Percentiles rank a stretch among this genome's conserved stretches.
phyloP scores from a whole-genome alignment of 352 stramenopile species.

The Phytophthora palmivora region DNA sequence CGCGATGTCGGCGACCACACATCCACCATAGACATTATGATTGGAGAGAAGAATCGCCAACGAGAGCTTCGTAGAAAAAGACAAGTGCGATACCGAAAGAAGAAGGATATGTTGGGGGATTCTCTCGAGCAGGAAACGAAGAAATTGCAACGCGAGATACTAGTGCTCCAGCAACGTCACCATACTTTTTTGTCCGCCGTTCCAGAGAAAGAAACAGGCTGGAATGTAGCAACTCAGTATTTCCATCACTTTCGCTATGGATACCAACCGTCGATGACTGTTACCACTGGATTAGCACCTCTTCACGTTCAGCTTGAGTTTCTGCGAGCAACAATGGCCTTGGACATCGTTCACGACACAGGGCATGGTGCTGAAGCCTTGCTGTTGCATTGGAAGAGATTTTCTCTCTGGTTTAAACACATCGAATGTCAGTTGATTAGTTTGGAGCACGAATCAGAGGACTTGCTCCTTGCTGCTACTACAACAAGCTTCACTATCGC shows the following conservation, averaged over 20 bases:
- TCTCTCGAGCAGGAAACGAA: neutral
- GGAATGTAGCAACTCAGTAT: constrained; percentile 8
- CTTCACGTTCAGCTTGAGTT: neutral
- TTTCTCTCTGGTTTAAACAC: neutral
- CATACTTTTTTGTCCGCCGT: neutral
- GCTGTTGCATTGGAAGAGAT: neutral
- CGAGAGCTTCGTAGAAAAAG: constrained; percentile 1
- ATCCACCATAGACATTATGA: neutral
- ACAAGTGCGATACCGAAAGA: constrained; percentile 9
- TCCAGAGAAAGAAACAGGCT: neutral
- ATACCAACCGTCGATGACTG: neutral
- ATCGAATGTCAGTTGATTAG: neutral
- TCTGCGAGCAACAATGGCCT: constrained; percentile 7
- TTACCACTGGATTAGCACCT: neutral
- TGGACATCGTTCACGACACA: neutral
- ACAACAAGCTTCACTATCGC: constrained; percentile 8
- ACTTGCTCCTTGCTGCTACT: constrained; percentile 1
- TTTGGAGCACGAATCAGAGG: neutral
- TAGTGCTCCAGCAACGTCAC: constrained; percentile 3
- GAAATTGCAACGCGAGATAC: constrained; percentile 2
- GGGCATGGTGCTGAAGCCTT: constrained; percentile 3
- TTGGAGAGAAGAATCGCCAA: constrained; percentile 3
- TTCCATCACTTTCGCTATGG: constrained; percentile 5
- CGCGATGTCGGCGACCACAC: neutral
- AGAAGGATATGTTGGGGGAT: neutral